Percentiles rank a stretch among this genome's conserved stretches.
Evolutionary conservation across 129 eudicot genomes (phyloP).

Genomic region (Ambrosia trifida): DNA sequence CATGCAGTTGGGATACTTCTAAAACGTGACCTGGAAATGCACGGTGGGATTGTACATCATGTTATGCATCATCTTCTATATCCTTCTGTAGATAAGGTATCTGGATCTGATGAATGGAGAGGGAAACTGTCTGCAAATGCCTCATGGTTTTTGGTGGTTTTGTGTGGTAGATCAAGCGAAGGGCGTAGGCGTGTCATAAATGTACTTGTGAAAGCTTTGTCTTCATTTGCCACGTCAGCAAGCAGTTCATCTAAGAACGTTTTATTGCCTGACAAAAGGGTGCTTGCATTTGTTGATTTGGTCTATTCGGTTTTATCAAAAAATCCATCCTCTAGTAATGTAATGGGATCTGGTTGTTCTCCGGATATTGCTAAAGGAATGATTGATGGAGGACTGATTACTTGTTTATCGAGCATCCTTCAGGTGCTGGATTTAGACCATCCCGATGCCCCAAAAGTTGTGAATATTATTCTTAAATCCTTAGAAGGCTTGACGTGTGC

Average conservation of each 20-base stretch:
- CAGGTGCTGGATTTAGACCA: constrained; percentile 94
- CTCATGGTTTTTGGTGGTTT: constrained; percentile 92
- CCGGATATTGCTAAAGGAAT: constrained; percentile 94
- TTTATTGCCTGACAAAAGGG: constrained; percentile 78
- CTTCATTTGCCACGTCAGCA: constrained; percentile 54
- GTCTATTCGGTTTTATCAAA: constrained; percentile 80
- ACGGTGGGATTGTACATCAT: constrained; percentile 87
- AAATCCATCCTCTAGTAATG: constrained; percentile 79
- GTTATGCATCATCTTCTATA: constrained; percentile 77
- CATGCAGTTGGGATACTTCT: constrained; percentile 84
- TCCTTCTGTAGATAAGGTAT: constrained; percentile 47
- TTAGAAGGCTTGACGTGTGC: constrained; percentile 91
- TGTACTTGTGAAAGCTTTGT: constrained; percentile 89
- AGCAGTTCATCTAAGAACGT: constrained; percentile 51
- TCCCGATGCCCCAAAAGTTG: constrained; percentile 93
- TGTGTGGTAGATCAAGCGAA: constrained; percentile 94
- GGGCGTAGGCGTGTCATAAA: constrained; percentile 88
- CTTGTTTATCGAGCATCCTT: constrained; percentile 76
- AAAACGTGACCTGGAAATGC: constrained; percentile 75
- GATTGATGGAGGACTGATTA: constrained; percentile 94
- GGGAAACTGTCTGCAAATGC: constrained; percentile 89
- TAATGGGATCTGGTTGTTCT: constrained; percentile 86
- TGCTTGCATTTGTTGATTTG: constrained; percentile 76
- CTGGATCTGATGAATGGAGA: constrained; percentile 81
- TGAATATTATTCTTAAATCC: constrained; percentile 77